Base-by-base conservation (phyloP, 192 early-diverging fungal genomes). In the Spizellomyces punctatus region DNA sequence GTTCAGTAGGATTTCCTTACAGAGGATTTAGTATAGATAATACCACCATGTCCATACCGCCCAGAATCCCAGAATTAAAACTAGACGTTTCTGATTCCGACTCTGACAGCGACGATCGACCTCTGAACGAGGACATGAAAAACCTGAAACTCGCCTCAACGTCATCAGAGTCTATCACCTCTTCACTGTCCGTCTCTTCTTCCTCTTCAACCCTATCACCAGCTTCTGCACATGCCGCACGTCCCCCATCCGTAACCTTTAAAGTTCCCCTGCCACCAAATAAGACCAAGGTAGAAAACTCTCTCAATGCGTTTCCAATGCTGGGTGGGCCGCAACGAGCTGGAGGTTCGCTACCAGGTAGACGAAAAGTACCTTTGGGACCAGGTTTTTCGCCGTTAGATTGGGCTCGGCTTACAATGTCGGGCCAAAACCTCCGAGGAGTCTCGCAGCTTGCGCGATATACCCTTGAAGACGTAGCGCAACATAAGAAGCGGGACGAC, bases 331-430 rank as follows among this genome's bases (percentile, higher is more conserved):
- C 72, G 41, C 80, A 81, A 72, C 57, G 80, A 22, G 73, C 67
- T 8, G 60, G 47, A n/a, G 21, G 22, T 8, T 12, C 22, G 36
- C 58, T 47, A 47, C 58, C 63, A 22, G 17, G 54, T 67, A 81
- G 92, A 36, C 79, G 84, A 70, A 95, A 98, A 71, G 91, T 96
- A 22, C 86, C 86, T 16, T 81, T 99, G 2, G 90, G 85, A 63
- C 94, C 94, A 5, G 95, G 95, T 2, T 89, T 93, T 71, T 97
- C 95, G 1, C 85, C 95, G 47, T 76, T 95, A 45, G 95, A 99
- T 80, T 97, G 96, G 96, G 93, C 92, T 21, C 83, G 88, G n/a
- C 84, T 98, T 7, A 91, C 89, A 41, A 72, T 74, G 6, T 92
- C 93, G 7, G 93, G 91, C 22, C 73, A 81, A 52, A 85, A 95